Evolutionary conservation across 345 rosid genomes (phyloP).

Genomic region (Rubroshorea leprosula): DNA sequence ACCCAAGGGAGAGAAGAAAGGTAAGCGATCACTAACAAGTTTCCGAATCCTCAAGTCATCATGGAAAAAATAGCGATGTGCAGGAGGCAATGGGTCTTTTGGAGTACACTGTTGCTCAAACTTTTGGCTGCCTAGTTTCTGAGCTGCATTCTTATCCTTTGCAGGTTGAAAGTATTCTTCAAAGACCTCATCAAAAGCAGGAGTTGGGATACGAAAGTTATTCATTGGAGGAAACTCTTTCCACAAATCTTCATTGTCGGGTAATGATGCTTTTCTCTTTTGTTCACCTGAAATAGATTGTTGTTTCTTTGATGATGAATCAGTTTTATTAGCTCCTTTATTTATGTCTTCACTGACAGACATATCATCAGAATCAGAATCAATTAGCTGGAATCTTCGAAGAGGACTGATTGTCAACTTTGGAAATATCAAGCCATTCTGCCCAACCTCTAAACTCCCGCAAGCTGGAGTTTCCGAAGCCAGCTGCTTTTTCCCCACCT

Average conservation of each 20-base stretch:
- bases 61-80: constrained; percentile 73
- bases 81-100: constrained; percentile 49
- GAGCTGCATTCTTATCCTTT: constrained; percentile 30
- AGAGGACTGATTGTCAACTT: constrained; percentile 66
- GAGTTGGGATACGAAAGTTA: constrained; percentile 48
- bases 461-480: constrained; percentile 37
- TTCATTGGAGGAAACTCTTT: constrained; percentile 48
- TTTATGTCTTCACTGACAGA: constrained; percentile 20
- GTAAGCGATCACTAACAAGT: constrained; percentile 55
- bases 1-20: constrained; percentile 61
- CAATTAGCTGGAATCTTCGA: constrained; percentile 73
- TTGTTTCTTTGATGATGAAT: constrained; percentile 22
- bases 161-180: constrained; percentile 64
- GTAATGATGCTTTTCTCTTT: constrained; percentile 28
- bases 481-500: constrained; percentile 15
- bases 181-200: constrained; percentile 76
- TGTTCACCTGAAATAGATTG: constrained; percentile 24
- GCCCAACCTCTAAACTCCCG: constrained; percentile 30
- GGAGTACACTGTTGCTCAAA: constrained; percentile 31
- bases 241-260: constrained; percentile 52
- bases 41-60: constrained; percentile 58
- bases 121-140: constrained; percentile 21
- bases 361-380: constrained; percentile 74
- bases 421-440: constrained; percentile 35
- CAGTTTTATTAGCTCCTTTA: constrained; percentile 24